Evolutionary conservation across 208 protist species (phyloP).

Genomic region (Acanthamoeba sp.): DNA sequence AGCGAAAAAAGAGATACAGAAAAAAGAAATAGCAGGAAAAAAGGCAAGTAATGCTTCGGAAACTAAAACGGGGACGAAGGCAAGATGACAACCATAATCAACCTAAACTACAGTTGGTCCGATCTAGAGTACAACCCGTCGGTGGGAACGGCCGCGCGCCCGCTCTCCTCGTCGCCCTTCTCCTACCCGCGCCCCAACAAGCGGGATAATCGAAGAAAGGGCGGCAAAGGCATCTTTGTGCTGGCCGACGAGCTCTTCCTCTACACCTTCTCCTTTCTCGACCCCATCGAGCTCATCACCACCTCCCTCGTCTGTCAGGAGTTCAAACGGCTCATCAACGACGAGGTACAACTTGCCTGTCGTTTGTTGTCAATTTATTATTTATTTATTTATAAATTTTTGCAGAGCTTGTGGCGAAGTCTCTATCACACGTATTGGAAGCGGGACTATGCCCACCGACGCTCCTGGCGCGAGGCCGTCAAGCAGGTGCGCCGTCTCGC

Average conservation of each 20-base stretch:
- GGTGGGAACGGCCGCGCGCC: not conserved
- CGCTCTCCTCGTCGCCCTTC: not conserved
- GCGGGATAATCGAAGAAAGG: conserved; percentile 12
- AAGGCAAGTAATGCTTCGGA: no score
- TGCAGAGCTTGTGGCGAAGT: conserved; percentile 40
- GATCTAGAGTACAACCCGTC: not conserved
- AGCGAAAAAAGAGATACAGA: no score
- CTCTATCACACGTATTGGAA: conserved; percentile 61
- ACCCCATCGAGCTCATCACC: conserved; percentile 52
- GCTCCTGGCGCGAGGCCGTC: conserved; percentile 19
- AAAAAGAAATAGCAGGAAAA: no score
- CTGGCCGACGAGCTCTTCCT: conserved; percentile 57
- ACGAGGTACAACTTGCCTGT: not conserved
- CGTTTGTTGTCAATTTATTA: not conserved
- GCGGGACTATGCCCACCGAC: conserved; percentile 40
- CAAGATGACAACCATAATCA: conserved; percentile 3
- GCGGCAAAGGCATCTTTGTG: conserved; percentile 52
- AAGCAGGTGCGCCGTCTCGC: not conserved
- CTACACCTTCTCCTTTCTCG: conserved; percentile 57
- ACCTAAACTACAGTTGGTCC: conserved; percentile 38
- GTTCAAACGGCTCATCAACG: conserved; percentile 36
- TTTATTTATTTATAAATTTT: not conserved
- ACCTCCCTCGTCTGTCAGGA: conserved; percentile 32
- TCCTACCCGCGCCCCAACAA: conserved; percentile 51
- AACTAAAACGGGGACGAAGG: not conserved